phyloP scores from a whole-genome alignment of 129 eudicot species.

The Flaveria linearis region DNA sequence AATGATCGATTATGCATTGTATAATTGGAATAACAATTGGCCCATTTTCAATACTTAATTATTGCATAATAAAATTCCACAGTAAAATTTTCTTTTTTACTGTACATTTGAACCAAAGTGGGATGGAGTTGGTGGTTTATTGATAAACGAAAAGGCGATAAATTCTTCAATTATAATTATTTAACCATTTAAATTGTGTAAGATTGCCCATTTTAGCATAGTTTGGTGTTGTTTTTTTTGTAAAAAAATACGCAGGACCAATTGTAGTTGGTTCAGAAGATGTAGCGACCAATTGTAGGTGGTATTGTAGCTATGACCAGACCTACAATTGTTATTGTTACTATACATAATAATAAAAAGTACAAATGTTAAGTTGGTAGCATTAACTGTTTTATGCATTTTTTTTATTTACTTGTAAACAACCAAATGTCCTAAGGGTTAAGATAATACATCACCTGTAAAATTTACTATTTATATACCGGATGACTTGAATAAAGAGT shows the following conservation, averaged over 20 bases:
- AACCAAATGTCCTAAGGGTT: not conserved
- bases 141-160: conserved; percentile 1
- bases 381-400: not conserved
- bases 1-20: conserved; percentile 42
- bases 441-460: not conserved
- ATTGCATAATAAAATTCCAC: conserved; percentile 43
- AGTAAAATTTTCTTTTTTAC: conserved; percentile 17
- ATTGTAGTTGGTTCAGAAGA: too few relatives aligned
- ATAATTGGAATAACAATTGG: conserved; percentile 51
- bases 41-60: conserved; percentile 40
- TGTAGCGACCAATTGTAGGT: too few relatives aligned
- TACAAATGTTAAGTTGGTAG: not conserved
- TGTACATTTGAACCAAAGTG: conserved; percentile 17
- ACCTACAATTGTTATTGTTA: too few relatives aligned
- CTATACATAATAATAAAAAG: not conserved
- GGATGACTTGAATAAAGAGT: not conserved
- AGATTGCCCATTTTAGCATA: not conserved
- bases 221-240: not conserved
- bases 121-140: conserved; percentile 21
- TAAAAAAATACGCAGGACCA: too few relatives aligned
- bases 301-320: too few relatives aligned
- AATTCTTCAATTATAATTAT: not conserved
- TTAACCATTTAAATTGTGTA: not conserved
- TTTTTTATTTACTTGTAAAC: not conserved
- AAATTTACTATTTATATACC: too few relatives aligned